A percentile compares a stretch with the other conserved stretches of the same genome.
Conservation (phyloP, 352 stramenopile species). For the Phytopythium montanum region DNA sequence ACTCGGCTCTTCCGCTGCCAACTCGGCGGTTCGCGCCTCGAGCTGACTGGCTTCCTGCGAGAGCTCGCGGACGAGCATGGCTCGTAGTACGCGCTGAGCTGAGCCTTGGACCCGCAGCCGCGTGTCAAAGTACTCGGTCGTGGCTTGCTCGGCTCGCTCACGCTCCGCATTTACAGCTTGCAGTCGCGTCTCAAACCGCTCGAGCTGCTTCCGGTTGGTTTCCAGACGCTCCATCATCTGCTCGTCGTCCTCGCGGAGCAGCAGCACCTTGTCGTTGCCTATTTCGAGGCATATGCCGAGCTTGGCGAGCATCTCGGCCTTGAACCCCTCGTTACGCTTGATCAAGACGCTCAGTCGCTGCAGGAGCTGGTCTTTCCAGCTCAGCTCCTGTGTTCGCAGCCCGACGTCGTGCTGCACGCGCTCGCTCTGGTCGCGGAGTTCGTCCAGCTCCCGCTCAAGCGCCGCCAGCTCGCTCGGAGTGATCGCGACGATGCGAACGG, state of each 20-base stretch:
- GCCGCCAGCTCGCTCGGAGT: slow-evolving; percentile 35
- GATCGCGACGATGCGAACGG: slow-evolving; percentile 63
- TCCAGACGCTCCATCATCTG: slow-evolving; percentile 38
- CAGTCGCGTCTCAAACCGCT: slow-evolving; percentile 25
- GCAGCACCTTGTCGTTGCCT: slow-evolving; percentile 58
- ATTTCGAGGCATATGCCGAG: slow-evolving; percentile 29
- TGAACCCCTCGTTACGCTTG: slow-evolving; percentile 68
- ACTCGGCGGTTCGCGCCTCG: slow-evolving; percentile 16
- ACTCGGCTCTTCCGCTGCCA: slow-evolving; percentile 21
- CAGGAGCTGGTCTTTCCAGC: slow-evolving; percentile 62
- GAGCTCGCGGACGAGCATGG: slow-evolving; percentile 40
- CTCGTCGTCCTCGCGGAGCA: slow-evolving; percentile 53
- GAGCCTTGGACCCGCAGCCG: slow-evolving; percentile 46
- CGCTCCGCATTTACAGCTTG: slow-evolving; percentile 33
- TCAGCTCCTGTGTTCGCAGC: slow-evolving; percentile 34
- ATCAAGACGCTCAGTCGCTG: slow-evolving; percentile 64
- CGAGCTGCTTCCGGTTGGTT: slow-evolving; percentile 15
- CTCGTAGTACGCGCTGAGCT: slow-evolving; percentile 47
- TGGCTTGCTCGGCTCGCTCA: slow-evolving; percentile 18
- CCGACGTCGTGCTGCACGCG: slow-evolving; percentile 33
- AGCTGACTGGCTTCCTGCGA: slow-evolving; percentile 21
- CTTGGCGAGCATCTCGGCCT: slow-evolving; percentile 35
- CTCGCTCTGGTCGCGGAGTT: slow-evolving; percentile 40
- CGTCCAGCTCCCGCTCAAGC: slow-evolving; percentile 37
- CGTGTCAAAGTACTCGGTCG: slow-evolving; percentile 62